These are phyloP conservation scores for Haplosporangium gracile DNA, from an alignment of 192 early-diverging fungal genomes.

Conservation along the genomic window DNA sequence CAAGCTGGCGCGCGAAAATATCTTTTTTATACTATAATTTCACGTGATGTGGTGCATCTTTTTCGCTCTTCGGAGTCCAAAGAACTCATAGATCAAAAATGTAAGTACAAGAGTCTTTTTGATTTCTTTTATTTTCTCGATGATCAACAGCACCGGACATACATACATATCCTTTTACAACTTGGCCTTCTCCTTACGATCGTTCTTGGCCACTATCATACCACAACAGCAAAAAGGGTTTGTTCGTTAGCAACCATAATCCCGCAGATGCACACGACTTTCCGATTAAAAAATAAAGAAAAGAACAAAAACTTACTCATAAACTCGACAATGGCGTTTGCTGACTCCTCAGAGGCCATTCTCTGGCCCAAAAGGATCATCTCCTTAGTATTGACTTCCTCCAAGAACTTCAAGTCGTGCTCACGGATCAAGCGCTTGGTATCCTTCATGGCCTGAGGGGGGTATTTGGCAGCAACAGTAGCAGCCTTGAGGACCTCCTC, in stretches of 20 bases:
- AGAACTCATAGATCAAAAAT: neutral
- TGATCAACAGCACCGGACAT: neutral
- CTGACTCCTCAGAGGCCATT: constrained; percentile 67
- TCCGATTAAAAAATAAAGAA: neutral
- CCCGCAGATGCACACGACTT: neutral
- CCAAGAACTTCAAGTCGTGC: constrained; percentile 59
- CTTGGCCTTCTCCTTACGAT: constrained; percentile 26
- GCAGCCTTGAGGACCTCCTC: constrained; percentile 65
- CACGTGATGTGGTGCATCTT: neutral
- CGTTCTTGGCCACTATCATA: constrained; percentile 23
- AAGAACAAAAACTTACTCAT: constrained; percentile 42
- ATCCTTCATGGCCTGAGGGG: constrained; percentile 67
- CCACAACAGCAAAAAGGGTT: neutral
- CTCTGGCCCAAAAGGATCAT: constrained; percentile 68
- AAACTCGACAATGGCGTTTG: constrained; percentile 61
- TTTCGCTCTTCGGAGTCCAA: neutral
- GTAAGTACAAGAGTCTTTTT: neutral
- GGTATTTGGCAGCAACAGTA: constrained; percentile 62
- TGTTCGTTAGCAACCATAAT: neutral
- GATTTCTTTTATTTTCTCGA: neutral
- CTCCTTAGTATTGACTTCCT: constrained; percentile 66
- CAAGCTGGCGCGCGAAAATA: neutral
- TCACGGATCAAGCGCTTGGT: constrained; percentile 70
- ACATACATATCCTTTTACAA: constrained; percentile 7
- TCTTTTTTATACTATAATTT: neutral